A percentile compares a stretch with the other conserved stretches of the same genome.
Conservation (phyloP, 148 eudicot genomes). For the Dysphania ambrosioides region DNA sequence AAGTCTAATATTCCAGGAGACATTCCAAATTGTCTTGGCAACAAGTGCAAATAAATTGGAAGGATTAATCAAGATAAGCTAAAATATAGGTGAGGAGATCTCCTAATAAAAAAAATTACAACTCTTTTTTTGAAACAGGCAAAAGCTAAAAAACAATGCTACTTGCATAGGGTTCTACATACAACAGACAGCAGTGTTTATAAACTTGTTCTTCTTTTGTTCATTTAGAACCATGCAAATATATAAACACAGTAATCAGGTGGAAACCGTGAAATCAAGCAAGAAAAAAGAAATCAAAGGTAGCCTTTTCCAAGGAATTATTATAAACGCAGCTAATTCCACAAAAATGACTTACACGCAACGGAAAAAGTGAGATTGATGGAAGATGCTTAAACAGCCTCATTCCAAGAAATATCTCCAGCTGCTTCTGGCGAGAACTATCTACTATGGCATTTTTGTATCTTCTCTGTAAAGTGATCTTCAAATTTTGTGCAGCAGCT, state of each 20-base stretch:
- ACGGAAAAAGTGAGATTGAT: conserved; percentile 57
- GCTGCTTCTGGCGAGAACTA: conserved; percentile 94
- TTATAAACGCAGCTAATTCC: background rate
- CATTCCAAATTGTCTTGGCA: background rate
- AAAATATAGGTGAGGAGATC: background rate
- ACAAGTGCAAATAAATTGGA: background rate
- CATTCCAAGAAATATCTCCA: conserved; percentile 88
- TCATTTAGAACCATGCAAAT: background rate
- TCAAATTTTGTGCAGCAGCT: conserved; percentile 95
- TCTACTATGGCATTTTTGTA: conserved; percentile 90
- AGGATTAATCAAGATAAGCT: background rate
- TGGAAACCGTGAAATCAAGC: no score
- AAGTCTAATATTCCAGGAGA: background rate
- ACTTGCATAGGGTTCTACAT: background rate
- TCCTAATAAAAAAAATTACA: background rate
- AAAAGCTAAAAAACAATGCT: background rate
- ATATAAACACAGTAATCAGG: background rate
- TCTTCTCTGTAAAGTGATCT: conserved; percentile 86
- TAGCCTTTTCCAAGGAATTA: conserved; percentile 9
- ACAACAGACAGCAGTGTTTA: background rate
- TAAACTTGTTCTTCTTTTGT: background rate
- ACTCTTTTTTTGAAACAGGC: background rate
- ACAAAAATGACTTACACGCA: conserved; percentile 54
- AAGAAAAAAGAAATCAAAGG: background rate
- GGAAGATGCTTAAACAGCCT: conserved; percentile 94